Conservation (phyloP, 1,284 basidiomycete species). For the Pisolithus thermaeus region DNA sequence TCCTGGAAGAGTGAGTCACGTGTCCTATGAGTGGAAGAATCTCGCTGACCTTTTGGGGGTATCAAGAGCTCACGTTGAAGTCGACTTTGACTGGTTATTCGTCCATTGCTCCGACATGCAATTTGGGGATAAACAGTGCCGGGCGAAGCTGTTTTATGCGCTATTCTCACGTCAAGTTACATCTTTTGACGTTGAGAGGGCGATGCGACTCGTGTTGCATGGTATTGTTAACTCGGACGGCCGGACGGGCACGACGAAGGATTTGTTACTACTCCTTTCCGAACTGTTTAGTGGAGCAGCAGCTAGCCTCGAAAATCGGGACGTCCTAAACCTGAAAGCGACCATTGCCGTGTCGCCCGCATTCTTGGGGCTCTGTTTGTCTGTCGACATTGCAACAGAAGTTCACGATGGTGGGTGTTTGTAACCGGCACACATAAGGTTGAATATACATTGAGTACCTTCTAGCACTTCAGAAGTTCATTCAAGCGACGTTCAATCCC, state of each 20-base stretch:
- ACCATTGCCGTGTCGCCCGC: constrained; percentile 31
- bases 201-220: constrained; percentile 36
- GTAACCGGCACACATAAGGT: constrained; percentile 9
- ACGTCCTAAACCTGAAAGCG: constrained; percentile 35
- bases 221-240: constrained; percentile 22
- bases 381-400: constrained; percentile 15
- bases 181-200: constrained; percentile 29
- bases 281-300: constrained; percentile 29
- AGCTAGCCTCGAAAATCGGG: constrained; percentile 18
- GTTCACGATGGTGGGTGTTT: constrained; percentile 29
- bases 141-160: constrained; percentile 25
- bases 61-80: constrained; percentile 11
- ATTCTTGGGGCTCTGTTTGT: constrained; percentile 31
- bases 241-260: constrained; percentile 16
- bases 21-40: neutral
- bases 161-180: constrained; percentile 25
- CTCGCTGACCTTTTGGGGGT: neutral
- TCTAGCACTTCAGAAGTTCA: constrained; percentile 28
- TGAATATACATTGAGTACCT: neutral
- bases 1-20: constrained; percentile 28
- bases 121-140: constrained; percentile 18
- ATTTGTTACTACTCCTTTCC: constrained; percentile 32
- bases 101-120: constrained; percentile 30
- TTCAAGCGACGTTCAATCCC: constrained; percentile 21
- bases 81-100: constrained; percentile 42